These are phyloP conservation scores for Lepiota brunneoincarnata DNA, from an alignment of 768 basidiomycete species.

Conservation along the genomic window DNA sequence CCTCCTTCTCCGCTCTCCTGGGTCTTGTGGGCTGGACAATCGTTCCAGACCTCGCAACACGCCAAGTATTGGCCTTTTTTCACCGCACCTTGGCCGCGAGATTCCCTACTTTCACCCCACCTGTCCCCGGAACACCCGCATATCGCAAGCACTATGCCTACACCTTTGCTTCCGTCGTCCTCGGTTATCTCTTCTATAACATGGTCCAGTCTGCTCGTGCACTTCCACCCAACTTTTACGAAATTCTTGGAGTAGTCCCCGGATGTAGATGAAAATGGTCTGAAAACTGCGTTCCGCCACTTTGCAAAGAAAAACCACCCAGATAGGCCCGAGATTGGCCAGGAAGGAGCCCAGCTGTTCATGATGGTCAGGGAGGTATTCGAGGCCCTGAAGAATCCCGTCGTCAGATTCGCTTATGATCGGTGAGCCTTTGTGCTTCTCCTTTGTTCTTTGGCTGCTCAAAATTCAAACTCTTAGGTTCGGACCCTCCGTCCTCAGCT, in stretches of 20 bases:
- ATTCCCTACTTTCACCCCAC: constrained; percentile 24
- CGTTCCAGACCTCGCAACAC: constrained; percentile 61
- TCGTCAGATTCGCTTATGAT: constrained; percentile 82
- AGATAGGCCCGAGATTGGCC: constrained; percentile 62
- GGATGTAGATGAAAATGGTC: constrained; percentile 58
- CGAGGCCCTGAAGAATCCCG: constrained; percentile 76
- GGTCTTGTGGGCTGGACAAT: constrained; percentile 61
- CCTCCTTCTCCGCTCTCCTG: constrained; percentile 15
- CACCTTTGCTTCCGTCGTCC: constrained; percentile 60
- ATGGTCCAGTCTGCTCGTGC: constrained; percentile 54
- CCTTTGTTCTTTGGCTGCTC: not conserved
- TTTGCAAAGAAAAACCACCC: constrained; percentile 79
- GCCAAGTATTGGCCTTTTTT: constrained; percentile 44
- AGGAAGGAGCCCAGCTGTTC: constrained; percentile 59
- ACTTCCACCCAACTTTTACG: constrained; percentile 73
- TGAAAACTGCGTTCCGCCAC: constrained; percentile 71
- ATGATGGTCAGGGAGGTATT: constrained; percentile 71
- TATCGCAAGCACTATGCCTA: constrained; percentile 61
- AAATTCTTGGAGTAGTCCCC: constrained; percentile 65
- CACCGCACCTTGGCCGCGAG: constrained; percentile 24
- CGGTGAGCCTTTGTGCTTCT: constrained; percentile 43
- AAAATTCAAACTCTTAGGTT: constrained; percentile 44
- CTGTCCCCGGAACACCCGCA: constrained; percentile 37
- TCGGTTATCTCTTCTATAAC: constrained; percentile 66
- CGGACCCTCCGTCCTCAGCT: constrained; percentile 67